A percentile compares a stretch with the other conserved stretches of the same genome.
Conservation (phyloP, 2,329 filamentous ascomycete species). For the Penicillium psychrosexuale region DNA sequence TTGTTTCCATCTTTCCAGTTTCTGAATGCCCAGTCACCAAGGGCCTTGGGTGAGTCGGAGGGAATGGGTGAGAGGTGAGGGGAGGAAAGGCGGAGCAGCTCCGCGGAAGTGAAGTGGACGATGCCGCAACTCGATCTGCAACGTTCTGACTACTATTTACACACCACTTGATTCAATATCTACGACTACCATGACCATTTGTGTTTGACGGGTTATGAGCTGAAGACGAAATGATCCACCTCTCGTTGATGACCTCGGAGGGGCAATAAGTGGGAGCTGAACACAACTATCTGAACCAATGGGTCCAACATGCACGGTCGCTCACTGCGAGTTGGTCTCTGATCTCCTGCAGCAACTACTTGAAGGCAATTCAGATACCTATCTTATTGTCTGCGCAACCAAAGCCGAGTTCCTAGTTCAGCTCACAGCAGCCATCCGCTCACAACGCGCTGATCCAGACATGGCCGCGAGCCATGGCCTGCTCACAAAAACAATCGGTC, state of each 20-base stretch:
- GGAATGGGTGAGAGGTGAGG: slow-evolving; percentile 16
- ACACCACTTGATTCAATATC: neutral
- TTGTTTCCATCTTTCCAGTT: slow-evolving; percentile 74
- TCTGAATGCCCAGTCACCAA: slow-evolving; percentile 21
- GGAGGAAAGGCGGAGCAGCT: slow-evolving; percentile 23
- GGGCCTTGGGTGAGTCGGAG: slow-evolving; percentile 13
- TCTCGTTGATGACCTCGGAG: neutral
- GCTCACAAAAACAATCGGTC: slow-evolving; percentile 63
- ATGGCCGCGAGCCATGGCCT: slow-evolving; percentile 42
- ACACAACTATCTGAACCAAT: slow-evolving; percentile 9
- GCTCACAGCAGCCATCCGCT: slow-evolving; percentile 51
- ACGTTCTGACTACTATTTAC: slow-evolving; percentile 1
- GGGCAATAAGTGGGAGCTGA: neutral
- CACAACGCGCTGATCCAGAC: slow-evolving; percentile 16
- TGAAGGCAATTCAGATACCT: slow-evolving; percentile 54
- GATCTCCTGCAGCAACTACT: slow-evolving; percentile 64
- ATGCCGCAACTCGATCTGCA: slow-evolving; percentile 6
- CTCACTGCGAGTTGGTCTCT: slow-evolving; percentile 51
- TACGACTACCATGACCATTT: neutral
- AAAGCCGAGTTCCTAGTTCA: slow-evolving; percentile 62
- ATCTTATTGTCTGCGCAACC: slow-evolving; percentile 67
- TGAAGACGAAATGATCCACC: neutral
- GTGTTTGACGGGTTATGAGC: neutral
- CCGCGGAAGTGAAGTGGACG: slow-evolving; percentile 11
- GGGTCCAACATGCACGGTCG: slow-evolving; percentile 24